These are phyloP conservation scores for Aristolochia californica DNA, from an alignment of 164 flowering plant genomes.

Conservation along the genomic window DNA sequence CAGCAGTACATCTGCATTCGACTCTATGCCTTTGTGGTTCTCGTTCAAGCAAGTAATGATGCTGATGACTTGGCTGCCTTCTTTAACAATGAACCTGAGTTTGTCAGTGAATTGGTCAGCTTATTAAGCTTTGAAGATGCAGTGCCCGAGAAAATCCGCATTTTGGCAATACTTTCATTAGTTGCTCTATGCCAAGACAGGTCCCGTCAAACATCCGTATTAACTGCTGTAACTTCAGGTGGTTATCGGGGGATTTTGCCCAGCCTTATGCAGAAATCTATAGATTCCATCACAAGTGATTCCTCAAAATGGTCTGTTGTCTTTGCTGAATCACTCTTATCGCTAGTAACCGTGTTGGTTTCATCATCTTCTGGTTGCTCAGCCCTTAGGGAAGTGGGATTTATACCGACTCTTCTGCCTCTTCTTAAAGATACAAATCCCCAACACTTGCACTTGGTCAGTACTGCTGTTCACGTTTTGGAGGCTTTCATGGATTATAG, in stretches of 20 bases:
- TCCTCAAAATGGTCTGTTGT: conserved; percentile 69
- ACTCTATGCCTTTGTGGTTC: conserved; percentile 75
- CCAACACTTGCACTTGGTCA: conserved; percentile 82
- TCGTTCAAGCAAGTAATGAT: conserved; percentile 72
- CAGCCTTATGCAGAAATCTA: conserved; percentile 88
- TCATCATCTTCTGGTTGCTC: conserved; percentile 88
- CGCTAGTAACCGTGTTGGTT: conserved; percentile 78
- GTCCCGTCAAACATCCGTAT: conserved; percentile 58
- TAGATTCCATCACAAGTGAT: conserved; percentile 50
- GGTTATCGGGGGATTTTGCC: conserved; percentile 79
- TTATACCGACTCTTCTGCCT: conserved; percentile 85
- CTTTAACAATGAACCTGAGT: conserved; percentile 80
- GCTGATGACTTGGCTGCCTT: conserved; percentile 66
- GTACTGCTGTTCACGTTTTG: conserved; percentile 73
- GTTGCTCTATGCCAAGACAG: conserved; percentile 87
- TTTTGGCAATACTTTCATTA: conserved; percentile 54
- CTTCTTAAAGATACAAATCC: conserved; percentile 78
- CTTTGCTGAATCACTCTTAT: conserved; percentile 79
- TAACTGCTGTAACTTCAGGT: conserved; percentile 79
- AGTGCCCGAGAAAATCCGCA: conserved; percentile 61
- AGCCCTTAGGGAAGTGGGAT: conserved; percentile 88
- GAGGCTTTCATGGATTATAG: conserved; percentile 95
- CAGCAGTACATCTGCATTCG: conserved; percentile 84
- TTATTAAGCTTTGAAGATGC: conserved; percentile 74
- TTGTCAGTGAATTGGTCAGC: conserved; percentile 70